Evolutionary conservation across 495 filamentous ascomycete genomes (phyloP).

Genomic region (Daldinia caldariorum): DNA sequence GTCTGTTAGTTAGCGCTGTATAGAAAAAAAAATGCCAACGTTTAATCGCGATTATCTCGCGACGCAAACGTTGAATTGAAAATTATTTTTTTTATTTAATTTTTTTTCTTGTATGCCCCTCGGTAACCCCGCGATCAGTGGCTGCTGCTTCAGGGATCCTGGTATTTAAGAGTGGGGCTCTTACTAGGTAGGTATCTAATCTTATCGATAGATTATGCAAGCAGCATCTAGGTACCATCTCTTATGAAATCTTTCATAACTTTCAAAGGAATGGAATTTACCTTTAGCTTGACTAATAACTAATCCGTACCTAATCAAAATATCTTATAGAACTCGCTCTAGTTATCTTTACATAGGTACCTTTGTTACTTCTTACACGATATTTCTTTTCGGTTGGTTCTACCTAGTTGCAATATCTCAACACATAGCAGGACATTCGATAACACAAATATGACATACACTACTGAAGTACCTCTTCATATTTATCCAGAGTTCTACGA

Average conservation of each 20-base stretch:
- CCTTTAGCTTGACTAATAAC: too few species aligned
- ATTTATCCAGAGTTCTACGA: neutral
- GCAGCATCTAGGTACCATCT: neutral
- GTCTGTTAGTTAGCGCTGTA: neutral
- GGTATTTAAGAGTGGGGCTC: neutral
- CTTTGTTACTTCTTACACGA: too few species aligned
- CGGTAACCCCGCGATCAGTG: slow-evolving; percentile 47
- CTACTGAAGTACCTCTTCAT: neutral
- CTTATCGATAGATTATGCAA: slow-evolving; percentile 7
- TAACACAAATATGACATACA: neutral
- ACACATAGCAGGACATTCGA: neutral
- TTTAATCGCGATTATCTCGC: slow-evolving; percentile 1
- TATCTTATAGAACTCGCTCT: too few species aligned
- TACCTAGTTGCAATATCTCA: too few species aligned
- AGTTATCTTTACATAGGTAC: too few species aligned
- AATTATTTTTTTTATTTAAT: slow-evolving; percentile 12
- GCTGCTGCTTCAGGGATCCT: slow-evolving; percentile 21
- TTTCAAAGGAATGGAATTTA: too few species aligned
- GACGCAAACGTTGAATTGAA: neutral
- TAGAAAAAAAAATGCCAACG: too few species aligned
- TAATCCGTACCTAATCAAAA: too few species aligned
- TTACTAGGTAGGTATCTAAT: too few species aligned
- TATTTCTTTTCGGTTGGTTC: too few species aligned
- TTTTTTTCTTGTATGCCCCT: slow-evolving; percentile 36
- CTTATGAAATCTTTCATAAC: too few species aligned